Conservation (phyloP, 768 basidiomycete species). For the Pulveroboletus ravenelii region DNA sequence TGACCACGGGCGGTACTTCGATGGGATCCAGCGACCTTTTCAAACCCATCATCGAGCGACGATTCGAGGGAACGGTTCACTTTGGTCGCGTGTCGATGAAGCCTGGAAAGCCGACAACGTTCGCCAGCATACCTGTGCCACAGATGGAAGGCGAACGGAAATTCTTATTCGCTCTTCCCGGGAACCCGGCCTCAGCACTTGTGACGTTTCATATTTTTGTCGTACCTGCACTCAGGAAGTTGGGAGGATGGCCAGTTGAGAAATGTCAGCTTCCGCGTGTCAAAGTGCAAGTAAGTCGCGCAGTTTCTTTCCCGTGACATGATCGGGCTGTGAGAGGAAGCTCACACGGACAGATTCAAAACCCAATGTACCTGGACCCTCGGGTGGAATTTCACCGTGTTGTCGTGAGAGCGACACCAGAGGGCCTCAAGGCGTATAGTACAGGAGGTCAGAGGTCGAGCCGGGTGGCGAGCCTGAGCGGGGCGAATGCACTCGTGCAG, state of each 20-base stretch:
- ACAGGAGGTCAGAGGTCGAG: slow-evolving; percentile 88
- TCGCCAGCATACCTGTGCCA: slow-evolving; percentile 63
- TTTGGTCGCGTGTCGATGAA: slow-evolving; percentile 84
- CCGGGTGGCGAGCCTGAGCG: slow-evolving; percentile 71
- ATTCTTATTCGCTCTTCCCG: slow-evolving; percentile 79
- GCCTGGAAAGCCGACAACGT: slow-evolving; percentile 87
- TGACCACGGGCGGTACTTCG: slow-evolving; percentile 87
- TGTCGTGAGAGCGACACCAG: slow-evolving; percentile 40
- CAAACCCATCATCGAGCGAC: slow-evolving; percentile 83
- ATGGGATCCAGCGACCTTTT: slow-evolving; percentile 87
- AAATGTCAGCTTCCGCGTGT: slow-evolving; percentile 58
- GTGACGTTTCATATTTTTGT: slow-evolving; percentile 86
- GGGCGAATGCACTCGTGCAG: slow-evolving; percentile 75
- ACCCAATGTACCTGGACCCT: slow-evolving; percentile 61
- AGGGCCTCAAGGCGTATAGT: slow-evolving; percentile 60
- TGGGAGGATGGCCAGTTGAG: slow-evolving; percentile 62
- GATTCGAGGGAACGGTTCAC: slow-evolving; percentile 71
- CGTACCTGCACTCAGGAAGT: slow-evolving; percentile 65
- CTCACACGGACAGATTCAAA: slow-evolving; percentile 42
- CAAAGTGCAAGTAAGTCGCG: slow-evolving; percentile 51
- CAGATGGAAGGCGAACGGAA: slow-evolving; percentile 37
- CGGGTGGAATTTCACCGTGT: slow-evolving; percentile 85
- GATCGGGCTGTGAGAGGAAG: background rate
- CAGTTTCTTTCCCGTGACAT: background rate
- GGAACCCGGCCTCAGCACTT: slow-evolving; percentile 84